phyloP scores from a whole-genome alignment of 345 rosid genomes.

The Camelina sativa region DNA sequence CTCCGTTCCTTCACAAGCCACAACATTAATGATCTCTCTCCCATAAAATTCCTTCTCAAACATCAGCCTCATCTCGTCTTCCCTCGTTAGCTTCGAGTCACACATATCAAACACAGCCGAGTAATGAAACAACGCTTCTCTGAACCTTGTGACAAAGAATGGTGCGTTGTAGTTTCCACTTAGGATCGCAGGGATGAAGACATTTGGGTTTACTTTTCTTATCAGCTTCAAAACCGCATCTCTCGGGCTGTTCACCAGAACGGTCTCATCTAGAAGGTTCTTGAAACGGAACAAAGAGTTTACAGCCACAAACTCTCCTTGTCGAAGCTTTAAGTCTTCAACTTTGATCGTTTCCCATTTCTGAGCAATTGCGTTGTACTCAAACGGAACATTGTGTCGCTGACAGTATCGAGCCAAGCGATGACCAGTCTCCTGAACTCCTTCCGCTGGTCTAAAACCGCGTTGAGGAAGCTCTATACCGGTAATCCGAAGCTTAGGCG shows the following conservation, averaged over 20 bases:
- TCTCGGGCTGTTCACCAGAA: conserved; percentile 59
- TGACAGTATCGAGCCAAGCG: conserved; percentile 74
- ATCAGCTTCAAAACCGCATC: conserved; percentile 61
- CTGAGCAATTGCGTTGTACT: conserved; percentile 71
- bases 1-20: conserved; percentile 80
- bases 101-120: conserved; percentile 70
- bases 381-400: conserved; percentile 67
- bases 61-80: conserved; percentile 62
- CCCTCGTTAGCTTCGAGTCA: conserved; percentile 52
- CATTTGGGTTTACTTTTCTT: conserved; percentile 61
- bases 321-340: conserved; percentile 57
- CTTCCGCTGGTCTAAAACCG: conserved; percentile 81
- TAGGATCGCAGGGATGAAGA: conserved; percentile 48
- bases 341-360: conserved; percentile 76
- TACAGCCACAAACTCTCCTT: conserved; percentile 63
- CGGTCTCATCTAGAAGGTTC: conserved; percentile 76
- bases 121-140: conserved; percentile 79
- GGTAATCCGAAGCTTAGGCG: conserved; percentile 79
- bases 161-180: conserved; percentile 76
- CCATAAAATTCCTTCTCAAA: conserved; percentile 70
- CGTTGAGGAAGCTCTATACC: conserved; percentile 84
- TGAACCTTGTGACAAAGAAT: conserved; percentile 73
- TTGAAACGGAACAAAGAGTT: conserved; percentile 62
- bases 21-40: conserved; percentile 59
- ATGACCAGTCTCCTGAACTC: conserved; percentile 68